A percentile compares a stretch with the other conserved stretches of the same genome.
Conservation (phyloP, 106 monocot species). For the Gastrodia elata region DNA sequence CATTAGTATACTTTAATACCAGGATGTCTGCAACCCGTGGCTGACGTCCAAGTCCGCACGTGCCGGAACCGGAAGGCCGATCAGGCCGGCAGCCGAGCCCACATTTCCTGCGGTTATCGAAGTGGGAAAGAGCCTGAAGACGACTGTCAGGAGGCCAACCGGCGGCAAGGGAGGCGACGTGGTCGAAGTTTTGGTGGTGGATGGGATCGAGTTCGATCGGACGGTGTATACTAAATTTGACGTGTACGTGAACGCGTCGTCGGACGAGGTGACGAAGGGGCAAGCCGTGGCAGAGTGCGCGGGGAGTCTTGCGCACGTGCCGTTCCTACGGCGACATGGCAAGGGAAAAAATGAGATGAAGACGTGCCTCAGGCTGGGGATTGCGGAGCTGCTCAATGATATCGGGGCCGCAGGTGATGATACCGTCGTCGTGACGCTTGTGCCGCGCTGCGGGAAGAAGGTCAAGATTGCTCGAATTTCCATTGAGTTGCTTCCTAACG, state of each 20-base stretch:
- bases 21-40: conserved; percentile 15
- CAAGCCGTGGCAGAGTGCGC: conserved; percentile 41
- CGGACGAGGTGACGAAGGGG: not conserved
- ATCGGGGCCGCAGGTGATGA: conserved; percentile 30
- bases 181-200: conserved; percentile 20
- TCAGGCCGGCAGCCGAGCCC: not conserved
- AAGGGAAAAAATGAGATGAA: not conserved
- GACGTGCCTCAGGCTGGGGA: conserved; percentile 24
- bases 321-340: conserved; percentile 12
- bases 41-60: not conserved
- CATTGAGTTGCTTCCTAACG: not conserved
- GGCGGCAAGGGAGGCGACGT: conserved; percentile 5
- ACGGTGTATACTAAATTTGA: conserved; percentile 27
- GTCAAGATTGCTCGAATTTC: not conserved
- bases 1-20: too few species aligned
- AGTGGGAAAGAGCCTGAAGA: not conserved
- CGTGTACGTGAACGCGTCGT: conserved; percentile 38
- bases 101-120: conserved; percentile 2
- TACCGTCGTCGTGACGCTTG: conserved; percentile 30
- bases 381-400: conserved; percentile 35
- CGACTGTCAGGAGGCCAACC: not conserved
- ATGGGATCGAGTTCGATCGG: conserved; percentile 17
- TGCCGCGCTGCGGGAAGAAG: conserved; percentile 19
- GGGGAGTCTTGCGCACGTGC: conserved; percentile 47
- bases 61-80: not conserved